Evolutionary conservation across 495 filamentous ascomycete genomes (phyloP), one percentile per base, ranked within the genome.

Genomic region (Filosporella fistucella): DNA sequence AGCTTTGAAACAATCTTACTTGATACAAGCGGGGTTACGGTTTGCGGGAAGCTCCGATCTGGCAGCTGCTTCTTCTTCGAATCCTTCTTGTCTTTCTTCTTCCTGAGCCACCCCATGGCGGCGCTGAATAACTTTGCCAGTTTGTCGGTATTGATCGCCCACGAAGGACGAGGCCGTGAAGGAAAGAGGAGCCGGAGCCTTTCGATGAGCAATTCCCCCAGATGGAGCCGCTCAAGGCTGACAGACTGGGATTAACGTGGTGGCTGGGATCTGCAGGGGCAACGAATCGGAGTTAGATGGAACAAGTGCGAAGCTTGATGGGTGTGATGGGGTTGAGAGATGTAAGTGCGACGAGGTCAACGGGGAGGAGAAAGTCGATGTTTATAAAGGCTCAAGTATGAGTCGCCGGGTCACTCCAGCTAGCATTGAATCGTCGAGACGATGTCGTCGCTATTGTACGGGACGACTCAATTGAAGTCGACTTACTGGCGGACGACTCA

Each of bases 1-100:
- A 95, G 53, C 42, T 39, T 34, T 17, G 22, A 42, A 8, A 46
- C 25, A 6, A 47, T 14, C 1, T 42, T 24, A 4, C 29, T 29
- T 5, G 46, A 50, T 3, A 32, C 44, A 36, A 47, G 53, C 33
- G 57, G 54, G 39, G 54, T 47, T 18, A n/a, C 22, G 40, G 47
- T 51, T 13, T 23, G 46, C 24, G 52, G 51, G 22, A 17, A 18
- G 29, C 9, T 14, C n/a, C 41, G 35, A 38, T 30, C 2, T 7
- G 20, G 6, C n/a, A 23, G 18, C 20, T 24, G 20, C 9, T 7
- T 17, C 43, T 20, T 35, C 25, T 22, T 42, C 22, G 6, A 37
- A 30, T 18, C 17, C 6, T 23, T 21, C 23, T 47, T 53, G 17
- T 35, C 42, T 39, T 53, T 50, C 42, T 51, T 58, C 46, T 36